phyloP scores from a whole-genome alignment of 805 yeast species.

The Candida sakaeoensis region DNA sequence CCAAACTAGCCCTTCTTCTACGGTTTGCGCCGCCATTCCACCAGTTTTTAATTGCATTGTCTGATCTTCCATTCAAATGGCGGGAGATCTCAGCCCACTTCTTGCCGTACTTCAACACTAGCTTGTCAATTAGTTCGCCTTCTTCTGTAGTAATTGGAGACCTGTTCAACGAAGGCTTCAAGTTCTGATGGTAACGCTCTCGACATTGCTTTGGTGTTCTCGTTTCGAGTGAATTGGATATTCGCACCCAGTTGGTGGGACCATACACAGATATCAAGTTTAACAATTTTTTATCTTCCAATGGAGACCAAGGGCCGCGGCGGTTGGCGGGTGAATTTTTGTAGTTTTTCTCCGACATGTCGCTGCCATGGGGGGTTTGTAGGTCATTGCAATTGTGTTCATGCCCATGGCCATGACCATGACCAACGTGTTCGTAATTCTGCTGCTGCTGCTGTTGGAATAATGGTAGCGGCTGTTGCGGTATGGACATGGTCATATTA shows the following conservation, averaged over 20 bases:
- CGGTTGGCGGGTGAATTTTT: constrained; percentile 18
- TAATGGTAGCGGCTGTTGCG: background rate
- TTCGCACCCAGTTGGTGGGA: constrained; percentile 86
- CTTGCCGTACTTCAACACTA: constrained; percentile 78
- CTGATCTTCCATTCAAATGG: constrained; percentile 82
- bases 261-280: constrained; percentile 69
- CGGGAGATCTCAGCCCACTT: constrained; percentile 93
- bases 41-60: constrained; percentile 91
- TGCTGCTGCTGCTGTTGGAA: background rate
- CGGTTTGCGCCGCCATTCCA: constrained; percentile 94
- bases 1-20: constrained; percentile 47
- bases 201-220: constrained; percentile 91
- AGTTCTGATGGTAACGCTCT: constrained; percentile 86
- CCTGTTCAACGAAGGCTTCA: constrained; percentile 79
- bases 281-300: constrained; percentile 71
- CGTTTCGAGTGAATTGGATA: constrained; percentile 66
- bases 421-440: background rate
- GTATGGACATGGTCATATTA: constrained; percentile 4
- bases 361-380: background rate
- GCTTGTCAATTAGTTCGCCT: constrained; percentile 73
- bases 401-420: background rate
- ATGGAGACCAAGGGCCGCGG: constrained; percentile 89
- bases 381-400: background rate
- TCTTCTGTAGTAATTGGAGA: constrained; percentile 83
- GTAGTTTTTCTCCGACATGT: too few species aligned